phyloP scores from a whole-genome alignment of 345 rosid species.

The Populus alba region DNA sequence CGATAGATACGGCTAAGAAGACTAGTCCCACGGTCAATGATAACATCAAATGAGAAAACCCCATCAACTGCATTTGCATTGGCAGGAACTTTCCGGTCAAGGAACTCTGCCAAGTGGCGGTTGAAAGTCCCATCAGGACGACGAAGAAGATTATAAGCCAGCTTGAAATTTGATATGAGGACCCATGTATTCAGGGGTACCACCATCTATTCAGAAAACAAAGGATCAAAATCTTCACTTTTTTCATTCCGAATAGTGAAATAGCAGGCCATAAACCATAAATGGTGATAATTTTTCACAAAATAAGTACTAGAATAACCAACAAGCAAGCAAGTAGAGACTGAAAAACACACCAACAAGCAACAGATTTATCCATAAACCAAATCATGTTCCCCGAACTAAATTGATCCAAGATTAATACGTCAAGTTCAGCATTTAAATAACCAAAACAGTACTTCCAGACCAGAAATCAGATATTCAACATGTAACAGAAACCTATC shows the following conservation, averaged over 20 bases:
- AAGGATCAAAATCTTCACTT: slow-evolving; percentile 12
- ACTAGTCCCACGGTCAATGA: slow-evolving; percentile 53
- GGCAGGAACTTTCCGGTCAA: slow-evolving; percentile 75
- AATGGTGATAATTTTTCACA: neutral
- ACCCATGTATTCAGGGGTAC: slow-evolving; percentile 93
- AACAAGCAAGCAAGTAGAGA: neutral
- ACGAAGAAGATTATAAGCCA: slow-evolving; percentile 75
- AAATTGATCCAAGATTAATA: slow-evolving; percentile 11
- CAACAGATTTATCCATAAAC: slow-evolving; percentile 13
- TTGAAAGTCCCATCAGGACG: slow-evolving; percentile 89
- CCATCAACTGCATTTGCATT: slow-evolving; percentile 74
- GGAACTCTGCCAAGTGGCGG: slow-evolving; percentile 89
- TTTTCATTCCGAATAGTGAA: neutral
- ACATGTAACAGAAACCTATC: neutral
- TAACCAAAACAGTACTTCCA: neutral
- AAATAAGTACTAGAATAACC: neutral
- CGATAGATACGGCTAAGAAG: slow-evolving; percentile 70
- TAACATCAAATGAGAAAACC: slow-evolving; percentile 73
- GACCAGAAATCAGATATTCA: neutral
- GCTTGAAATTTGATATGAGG: slow-evolving; percentile 80
- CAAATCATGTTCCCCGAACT: slow-evolving; percentile 11
- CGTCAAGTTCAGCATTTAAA: neutral
- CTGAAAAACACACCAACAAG: neutral
- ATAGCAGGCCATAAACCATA: neutral
- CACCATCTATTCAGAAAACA: slow-evolving; percentile 54